Base-by-base conservation (phyloP, 1,139 yeast genomes). In the Blastobotrys indianensis region DNA sequence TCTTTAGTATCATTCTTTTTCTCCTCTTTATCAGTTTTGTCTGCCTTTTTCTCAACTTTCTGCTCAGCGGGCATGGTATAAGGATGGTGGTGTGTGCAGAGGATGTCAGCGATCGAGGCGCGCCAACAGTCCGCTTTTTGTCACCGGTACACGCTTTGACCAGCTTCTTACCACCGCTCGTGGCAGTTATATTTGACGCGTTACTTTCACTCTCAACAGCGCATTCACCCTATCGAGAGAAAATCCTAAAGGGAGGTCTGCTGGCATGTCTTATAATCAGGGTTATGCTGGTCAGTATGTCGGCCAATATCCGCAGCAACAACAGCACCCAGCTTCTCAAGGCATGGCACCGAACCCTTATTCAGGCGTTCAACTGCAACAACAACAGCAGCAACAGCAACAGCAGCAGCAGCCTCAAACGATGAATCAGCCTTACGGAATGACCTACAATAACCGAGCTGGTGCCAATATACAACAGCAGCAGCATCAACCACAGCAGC, bases 311-410 rank as follows among this genome's bases (percentile, higher is more conserved):
- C 34, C 29, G 31, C 38, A 23, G 39, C 34, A 9, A 33, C 45
- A 11, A 11, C 40, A 25, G 45, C 41, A 20, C 4, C 40, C 25
- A 5, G 20, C 17, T 12, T 20, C 12, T 17, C 43, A 40, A n/a
- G 43, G 43, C 13, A 37, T 42, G 41, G 23, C 33, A 13, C 33
- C 32, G 4, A 37, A 42, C 15, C 45, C 45, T 4, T 45, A 41
- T 28, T 32, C 39, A 9, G 48, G 48, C 16, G 48, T 45, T 32
- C 48, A 45, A 20, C 38, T 45, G 10, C 48, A 45, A 36, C 48
- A 42, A 30, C 48, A 45, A 28, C 37, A 3, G 20, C 39, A 36
- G 30, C 30, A n/a, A 8, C 39, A 6, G 25, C 39, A 11, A 7
- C 20, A 17, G 16, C 43, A 15, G 23, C 32, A 13, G 17, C 35